Evolutionary conservation across 2,329 filamentous ascomycete genomes (phyloP).

Genomic region (Beauveria medogensis): DNA sequence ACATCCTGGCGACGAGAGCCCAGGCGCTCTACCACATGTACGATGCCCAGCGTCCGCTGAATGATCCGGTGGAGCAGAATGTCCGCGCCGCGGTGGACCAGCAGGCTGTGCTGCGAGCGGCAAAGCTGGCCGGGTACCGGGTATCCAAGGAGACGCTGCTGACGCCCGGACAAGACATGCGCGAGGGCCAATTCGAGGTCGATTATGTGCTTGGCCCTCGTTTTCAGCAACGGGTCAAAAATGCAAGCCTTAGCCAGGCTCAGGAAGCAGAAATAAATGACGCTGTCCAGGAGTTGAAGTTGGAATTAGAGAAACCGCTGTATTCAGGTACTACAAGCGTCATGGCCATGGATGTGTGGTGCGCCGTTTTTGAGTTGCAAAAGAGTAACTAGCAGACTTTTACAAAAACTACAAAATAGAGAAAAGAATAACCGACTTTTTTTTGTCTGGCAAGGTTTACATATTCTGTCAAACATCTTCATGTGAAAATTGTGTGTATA

Average conservation of each 20-base stretch:
- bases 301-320: neutral
- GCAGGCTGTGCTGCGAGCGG: neutral
- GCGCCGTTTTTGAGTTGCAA: neutral
- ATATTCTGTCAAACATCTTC: too few species aligned
- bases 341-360: neutral
- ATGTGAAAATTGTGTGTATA: neutral
- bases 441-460: too few species aligned
- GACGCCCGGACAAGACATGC: neutral
- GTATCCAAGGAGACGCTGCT: neutral
- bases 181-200: neutral
- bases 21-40: neutral
- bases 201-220: neutral
- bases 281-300: neutral
- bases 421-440: neutral
- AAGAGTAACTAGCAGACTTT: neutral
- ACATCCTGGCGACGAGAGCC: neutral
- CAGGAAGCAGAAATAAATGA: too few species aligned
- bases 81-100: neutral
- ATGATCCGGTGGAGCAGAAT: neutral
- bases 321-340: neutral
- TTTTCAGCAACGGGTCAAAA: neutral
- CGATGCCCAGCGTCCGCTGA: too few species aligned
- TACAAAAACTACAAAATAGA: too few species aligned
- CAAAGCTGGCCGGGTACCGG: neutral
- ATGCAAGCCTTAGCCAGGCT: too few species aligned